Evolutionary conservation across 371 early-diverging fungal species (phyloP).

Genomic region (Conidiobolus incongruus): DNA sequence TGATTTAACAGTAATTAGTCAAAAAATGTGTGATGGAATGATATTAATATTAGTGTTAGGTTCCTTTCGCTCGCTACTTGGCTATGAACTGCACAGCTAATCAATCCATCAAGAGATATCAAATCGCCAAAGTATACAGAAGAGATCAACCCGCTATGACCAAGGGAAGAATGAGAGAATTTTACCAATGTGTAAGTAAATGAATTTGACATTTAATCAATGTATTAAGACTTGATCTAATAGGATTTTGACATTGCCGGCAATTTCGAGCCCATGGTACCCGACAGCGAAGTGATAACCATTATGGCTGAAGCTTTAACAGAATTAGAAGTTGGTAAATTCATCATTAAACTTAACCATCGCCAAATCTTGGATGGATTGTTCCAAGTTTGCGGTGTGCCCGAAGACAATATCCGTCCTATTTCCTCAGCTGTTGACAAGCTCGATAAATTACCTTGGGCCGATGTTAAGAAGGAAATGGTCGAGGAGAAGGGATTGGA

Average conservation of each 20-base stretch:
- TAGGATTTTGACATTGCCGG: constrained; percentile 99
- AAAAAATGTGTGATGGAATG: constrained; percentile 1
- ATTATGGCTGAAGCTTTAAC: constrained; percentile 65
- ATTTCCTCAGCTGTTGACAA: constrained; percentile 98
- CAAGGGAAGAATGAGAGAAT: constrained; percentile 97
- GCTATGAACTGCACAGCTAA: constrained; percentile 73
- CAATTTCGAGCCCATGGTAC: constrained; percentile 81
- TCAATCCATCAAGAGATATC: constrained; percentile 89
- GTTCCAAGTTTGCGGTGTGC: constrained; percentile 90
- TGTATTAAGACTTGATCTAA: background rate
- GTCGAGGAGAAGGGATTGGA: constrained; percentile 70
- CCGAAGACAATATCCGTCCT: constrained; percentile 53
- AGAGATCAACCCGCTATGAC: constrained; percentile 98
- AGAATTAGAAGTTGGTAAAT: constrained; percentile 55
- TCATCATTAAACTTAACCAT: constrained; percentile 88
- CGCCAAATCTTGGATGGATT: constrained; percentile 92
- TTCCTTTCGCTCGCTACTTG: constrained; percentile 97
- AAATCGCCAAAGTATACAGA: constrained; percentile 98
- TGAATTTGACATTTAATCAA: background rate
- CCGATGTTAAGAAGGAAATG: constrained; percentile 90
- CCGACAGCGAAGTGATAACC: constrained; percentile 89
- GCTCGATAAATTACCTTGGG: constrained; percentile 91
- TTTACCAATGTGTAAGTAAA: constrained; percentile 78
- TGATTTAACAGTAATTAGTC: constrained; percentile 67
- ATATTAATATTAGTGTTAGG: constrained; percentile 7